Evolutionary conservation across 345 rosid species (phyloP).

Genomic region (Eucalyptus cloeziana): DNA sequence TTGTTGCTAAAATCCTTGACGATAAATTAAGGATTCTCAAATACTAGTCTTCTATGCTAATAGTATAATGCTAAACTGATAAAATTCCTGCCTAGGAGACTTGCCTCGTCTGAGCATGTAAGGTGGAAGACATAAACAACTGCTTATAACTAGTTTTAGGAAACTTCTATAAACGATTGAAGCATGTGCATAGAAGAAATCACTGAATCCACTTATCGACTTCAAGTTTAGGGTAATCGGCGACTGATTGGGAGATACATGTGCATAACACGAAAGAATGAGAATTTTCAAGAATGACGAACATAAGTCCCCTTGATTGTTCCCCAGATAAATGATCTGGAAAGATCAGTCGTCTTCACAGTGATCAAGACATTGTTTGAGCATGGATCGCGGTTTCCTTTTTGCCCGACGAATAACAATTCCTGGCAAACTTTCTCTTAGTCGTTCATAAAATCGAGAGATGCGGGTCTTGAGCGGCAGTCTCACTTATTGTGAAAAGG

Average conservation of each 20-base stretch:
- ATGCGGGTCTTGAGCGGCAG: neutral
- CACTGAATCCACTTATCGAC: neutral
- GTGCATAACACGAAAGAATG: neutral
- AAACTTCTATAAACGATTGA: neutral
- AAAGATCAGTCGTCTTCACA: neutral
- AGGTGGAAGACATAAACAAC: neutral
- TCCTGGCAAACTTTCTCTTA: neutral
- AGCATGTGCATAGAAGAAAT: neutral
- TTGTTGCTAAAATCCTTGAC: neutral
- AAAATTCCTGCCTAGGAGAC: neutral
- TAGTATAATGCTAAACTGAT: neutral
- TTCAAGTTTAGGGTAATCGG: neutral
- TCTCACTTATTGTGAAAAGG: neutral
- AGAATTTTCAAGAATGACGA: neutral
- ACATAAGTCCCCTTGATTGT: neutral
- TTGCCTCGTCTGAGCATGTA: neutral
- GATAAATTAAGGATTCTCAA: neutral
- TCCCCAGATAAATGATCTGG: neutral
- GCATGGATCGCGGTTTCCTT: neutral
- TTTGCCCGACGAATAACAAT: neutral
- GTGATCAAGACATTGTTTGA: neutral
- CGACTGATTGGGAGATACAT: neutral
- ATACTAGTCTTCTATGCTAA: neutral
- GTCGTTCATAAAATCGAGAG: neutral
- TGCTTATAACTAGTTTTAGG: neutral